phyloP scores from a whole-genome alignment of 1,284 basidiomycete species.

The Fomitiporia mediterranea region DNA sequence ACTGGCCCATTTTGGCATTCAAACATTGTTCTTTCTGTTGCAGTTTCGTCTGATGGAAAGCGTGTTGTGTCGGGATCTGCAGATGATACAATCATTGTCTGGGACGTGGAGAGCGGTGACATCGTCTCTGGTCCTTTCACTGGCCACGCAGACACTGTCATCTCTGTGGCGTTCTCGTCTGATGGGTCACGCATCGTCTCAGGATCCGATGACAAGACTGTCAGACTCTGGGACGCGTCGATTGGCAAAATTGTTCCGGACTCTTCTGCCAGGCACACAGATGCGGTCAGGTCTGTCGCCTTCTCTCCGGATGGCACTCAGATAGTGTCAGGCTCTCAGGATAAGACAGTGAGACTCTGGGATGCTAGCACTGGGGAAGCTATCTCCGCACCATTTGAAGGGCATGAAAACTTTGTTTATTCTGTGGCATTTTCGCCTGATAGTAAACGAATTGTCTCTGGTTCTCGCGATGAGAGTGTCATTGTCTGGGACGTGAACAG shows the following conservation, averaged over 20 bases:
- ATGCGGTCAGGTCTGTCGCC: too few species aligned
- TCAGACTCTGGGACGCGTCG: background rate
- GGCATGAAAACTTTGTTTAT: background rate
- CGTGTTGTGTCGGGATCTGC: conserved; percentile 23
- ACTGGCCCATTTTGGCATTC: too few species aligned
- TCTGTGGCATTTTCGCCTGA: background rate
- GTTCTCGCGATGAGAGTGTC: conserved; percentile 1
- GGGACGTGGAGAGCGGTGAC: background rate
- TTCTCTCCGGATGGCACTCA: conserved; percentile 9
- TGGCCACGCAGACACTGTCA: background rate
- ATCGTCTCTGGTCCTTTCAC: background rate
- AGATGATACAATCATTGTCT: conserved; percentile 7
- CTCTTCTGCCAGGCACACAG: too few species aligned
- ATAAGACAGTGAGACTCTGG: conserved; percentile 19
- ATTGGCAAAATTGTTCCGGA: too few species aligned
- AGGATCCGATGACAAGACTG: background rate
- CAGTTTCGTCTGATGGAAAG: too few species aligned
- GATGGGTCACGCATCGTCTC: background rate
- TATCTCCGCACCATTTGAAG: background rate
- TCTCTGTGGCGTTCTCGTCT: background rate
- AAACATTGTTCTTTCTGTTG: too few species aligned
- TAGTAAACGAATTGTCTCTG: background rate
- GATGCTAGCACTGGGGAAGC: conserved; percentile 14
- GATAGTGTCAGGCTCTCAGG: conserved; percentile 20
- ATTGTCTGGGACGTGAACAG: background rate